A percentile compares a stretch with the other conserved stretches of the same genome.
Conservation (phyloP, 345 rosid species). For the Bretschneidera sinensis region DNA sequence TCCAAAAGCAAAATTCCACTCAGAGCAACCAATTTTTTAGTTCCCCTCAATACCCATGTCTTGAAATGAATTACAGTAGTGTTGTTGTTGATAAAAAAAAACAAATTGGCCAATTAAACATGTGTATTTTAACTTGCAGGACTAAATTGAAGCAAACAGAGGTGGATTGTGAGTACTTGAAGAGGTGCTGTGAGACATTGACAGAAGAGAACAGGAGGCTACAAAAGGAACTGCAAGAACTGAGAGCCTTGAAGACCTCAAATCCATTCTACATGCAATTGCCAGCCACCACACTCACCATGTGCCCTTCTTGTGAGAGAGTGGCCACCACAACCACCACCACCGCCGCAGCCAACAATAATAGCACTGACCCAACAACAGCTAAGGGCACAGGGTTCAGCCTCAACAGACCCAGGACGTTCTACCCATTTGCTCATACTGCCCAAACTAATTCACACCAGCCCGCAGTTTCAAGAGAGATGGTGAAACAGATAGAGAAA, state of each 20-base stretch:
- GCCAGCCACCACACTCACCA: conserved; percentile 98
- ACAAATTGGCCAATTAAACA: too few species aligned
- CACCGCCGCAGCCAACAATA: background rate
- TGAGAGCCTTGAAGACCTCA: conserved; percentile 77
- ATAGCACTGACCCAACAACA: background rate
- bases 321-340: conserved; percentile 59
- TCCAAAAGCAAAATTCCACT: too few species aligned
- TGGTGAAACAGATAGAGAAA: background rate
- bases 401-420: background rate
- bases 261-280: conserved; percentile 91
- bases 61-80: too few species aligned
- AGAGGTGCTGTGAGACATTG: conserved; percentile 79
- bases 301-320: conserved; percentile 99
- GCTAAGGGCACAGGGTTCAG: background rate
- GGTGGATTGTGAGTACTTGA: conserved; percentile 87
- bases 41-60: too few species aligned
- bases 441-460: background rate
- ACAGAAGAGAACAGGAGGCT: conserved; percentile 91
- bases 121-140: conserved; percentile 29
- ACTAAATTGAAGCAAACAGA: conserved; percentile 94
- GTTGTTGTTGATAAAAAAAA: too few species aligned
- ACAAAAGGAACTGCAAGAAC: conserved; percentile 74
- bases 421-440: background rate
- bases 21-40: too few species aligned
- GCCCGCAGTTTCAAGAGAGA: background rate